phyloP scores from a whole-genome alignment of 768 basidiomycete genomes.

The Pholiota microspora region DNA sequence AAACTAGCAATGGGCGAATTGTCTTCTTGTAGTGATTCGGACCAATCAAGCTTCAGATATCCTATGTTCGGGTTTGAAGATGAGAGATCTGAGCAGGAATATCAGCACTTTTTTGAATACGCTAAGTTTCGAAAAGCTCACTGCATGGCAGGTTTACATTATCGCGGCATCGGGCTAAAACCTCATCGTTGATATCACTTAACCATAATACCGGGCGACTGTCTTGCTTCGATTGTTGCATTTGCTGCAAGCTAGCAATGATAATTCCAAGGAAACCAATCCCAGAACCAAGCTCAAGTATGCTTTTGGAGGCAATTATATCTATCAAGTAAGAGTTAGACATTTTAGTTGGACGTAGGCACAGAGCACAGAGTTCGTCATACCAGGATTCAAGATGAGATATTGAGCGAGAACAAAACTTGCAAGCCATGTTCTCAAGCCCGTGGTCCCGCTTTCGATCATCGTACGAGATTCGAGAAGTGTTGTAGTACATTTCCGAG shows the following conservation, averaged over 20 bases:
- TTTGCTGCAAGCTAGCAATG: conserved; percentile 53
- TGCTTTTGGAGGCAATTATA: conserved; percentile 38
- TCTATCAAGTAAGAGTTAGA: conserved; percentile 34
- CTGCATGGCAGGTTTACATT: conserved; percentile 70
- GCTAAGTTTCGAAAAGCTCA: conserved; percentile 40
- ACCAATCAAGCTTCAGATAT: conserved; percentile 63
- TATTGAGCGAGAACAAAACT: conserved; percentile 65
- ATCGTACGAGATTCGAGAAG: conserved; percentile 71
- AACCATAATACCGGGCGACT: conserved; percentile 29
- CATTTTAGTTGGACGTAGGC: neutral
- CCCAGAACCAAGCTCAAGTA: conserved; percentile 78
- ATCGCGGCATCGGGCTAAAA: conserved; percentile 55
- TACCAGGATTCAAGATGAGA: conserved; percentile 57
- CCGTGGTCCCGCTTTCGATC: conserved; percentile 77
- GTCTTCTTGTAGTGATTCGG: conserved; percentile 44
- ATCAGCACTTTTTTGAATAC: conserved; percentile 13
- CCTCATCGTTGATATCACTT: conserved; percentile 65
- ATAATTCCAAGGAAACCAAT: conserved; percentile 73
- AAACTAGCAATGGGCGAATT: conserved; percentile 25
- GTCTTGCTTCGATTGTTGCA: conserved; percentile 3
- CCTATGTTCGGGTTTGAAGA: conserved; percentile 44
- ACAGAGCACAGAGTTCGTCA: conserved; percentile 4
- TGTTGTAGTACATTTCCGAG: conserved; percentile 44
- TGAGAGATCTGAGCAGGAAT: conserved; percentile 47
- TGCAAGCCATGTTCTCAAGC: conserved; percentile 77